Base-by-base conservation (phyloP, 2,329 filamentous ascomycete genomes). In the Diplodia sapinea region DNA sequence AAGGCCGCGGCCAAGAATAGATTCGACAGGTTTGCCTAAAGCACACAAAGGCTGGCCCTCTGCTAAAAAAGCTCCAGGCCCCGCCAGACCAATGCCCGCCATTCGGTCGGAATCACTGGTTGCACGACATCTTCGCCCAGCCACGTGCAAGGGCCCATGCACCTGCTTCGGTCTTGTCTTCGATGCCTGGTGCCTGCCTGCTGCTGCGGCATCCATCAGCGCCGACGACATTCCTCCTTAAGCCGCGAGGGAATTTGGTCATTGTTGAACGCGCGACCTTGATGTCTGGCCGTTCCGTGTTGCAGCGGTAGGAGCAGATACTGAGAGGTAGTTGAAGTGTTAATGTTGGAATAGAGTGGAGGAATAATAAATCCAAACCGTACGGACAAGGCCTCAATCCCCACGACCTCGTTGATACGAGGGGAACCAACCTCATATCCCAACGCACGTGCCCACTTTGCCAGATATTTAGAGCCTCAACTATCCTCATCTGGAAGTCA, bases 1-100 rank as follows among this genome's bases (percentile, higher is more conserved):
- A 63, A n/a, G 43, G 47, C 57, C 13, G n/a, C 12, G 31, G 2
- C 59, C 59, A 63, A 63, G 59, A 63, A 63, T 63, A 63, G 59
- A 63, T 49, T 62, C 36, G 40, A 62, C 31, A 13, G 12, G 43
- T 26, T 26, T 51, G 59, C 43, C 59, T 63, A 51, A 63, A 38
- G 43, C 59, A 38, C 33, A 51, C 23, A 33, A 29, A 62, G 40
- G 20, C 57, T 62, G 40, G 31, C 26, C 55, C 15, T 62, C 57
- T 26, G 29, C 59, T 29, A 51, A 63, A 63, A 51, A 51, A 9
- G 43, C 43, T 29, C 20, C 43, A 51, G 43, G 26, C 20, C 55
- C 26, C 57, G 47, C 26, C 17, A 2, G 5, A 31, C 5, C 38
- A 26, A 12, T 13, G 8, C 20, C 20, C 17, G 38, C 56, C 13